These are phyloP conservation scores for Ascoidea tarda DNA, from an alignment of 805 yeast species.

Conservation along the genomic window DNA sequence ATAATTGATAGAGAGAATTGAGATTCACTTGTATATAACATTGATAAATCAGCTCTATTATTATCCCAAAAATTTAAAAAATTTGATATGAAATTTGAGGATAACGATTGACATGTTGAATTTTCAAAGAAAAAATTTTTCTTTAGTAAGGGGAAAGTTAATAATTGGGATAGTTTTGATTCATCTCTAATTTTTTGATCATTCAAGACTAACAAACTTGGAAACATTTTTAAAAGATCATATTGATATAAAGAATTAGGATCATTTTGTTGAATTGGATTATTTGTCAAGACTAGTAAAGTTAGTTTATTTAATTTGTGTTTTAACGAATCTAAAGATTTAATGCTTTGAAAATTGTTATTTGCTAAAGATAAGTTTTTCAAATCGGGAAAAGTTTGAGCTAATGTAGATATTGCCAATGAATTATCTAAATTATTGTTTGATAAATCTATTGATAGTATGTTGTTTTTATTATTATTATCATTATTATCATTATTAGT, in stretches of 20 bases:
- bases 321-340: slow-evolving; percentile 59
- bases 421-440: slow-evolving; percentile 50
- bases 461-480: slow-evolving; percentile 22
- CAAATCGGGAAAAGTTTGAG: slow-evolving; percentile 61
- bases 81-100: slow-evolving; percentile 67
- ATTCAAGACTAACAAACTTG: slow-evolving; percentile 67
- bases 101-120: slow-evolving; percentile 48
- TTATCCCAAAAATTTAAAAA: slow-evolving; percentile 79
- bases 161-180: slow-evolving; percentile 33
- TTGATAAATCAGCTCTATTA: slow-evolving; percentile 45
- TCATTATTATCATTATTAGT: too few relatives aligned
- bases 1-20: slow-evolving; percentile 76
- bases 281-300: slow-evolving; percentile 66
- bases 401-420: slow-evolving; percentile 41
- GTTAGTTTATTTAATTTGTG: slow-evolving; percentile 59
- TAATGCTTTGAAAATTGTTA: slow-evolving; percentile 48
- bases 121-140: slow-evolving; percentile 75
- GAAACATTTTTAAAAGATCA: slow-evolving; percentile 62
- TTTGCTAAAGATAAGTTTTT: slow-evolving; percentile 69
- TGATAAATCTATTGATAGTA: slow-evolving; percentile 61
- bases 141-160: slow-evolving; percentile 37
- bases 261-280: slow-evolving; percentile 39
- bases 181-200: slow-evolving; percentile 71
- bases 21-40: slow-evolving; percentile 69
- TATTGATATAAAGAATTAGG: slow-evolving; percentile 31